Percentiles rank a stretch among this genome's conserved stretches.
phyloP scores from a whole-genome alignment of 83 land plant genomes.

The Thuja plicata region DNA sequence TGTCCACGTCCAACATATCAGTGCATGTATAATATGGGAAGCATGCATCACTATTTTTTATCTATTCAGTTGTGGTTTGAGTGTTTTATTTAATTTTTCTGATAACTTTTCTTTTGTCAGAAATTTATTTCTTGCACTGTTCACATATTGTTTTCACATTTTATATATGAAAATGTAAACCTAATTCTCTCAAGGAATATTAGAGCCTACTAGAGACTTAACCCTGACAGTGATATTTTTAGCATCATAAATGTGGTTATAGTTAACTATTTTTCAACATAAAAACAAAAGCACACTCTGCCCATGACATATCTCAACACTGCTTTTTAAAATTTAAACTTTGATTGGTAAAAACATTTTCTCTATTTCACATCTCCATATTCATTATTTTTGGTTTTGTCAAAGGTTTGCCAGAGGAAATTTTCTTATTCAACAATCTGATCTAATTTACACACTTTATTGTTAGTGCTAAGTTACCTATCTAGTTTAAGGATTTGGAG shows the following conservation, averaged over 20 bases:
- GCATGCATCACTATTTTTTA: neutral
- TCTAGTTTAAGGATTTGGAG: neutral
- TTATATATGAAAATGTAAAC: neutral
- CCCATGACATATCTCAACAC: neutral
- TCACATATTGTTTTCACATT: neutral
- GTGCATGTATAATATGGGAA: neutral
- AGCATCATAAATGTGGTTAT: neutral
- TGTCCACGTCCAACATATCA: neutral
- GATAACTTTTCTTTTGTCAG: neutral
- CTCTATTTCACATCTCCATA: neutral
- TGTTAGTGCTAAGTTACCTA: neutral
- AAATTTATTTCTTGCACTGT: neutral
- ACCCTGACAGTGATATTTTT: neutral
- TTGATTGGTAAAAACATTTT: neutral
- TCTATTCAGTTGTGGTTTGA: neutral
- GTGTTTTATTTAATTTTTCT: neutral
- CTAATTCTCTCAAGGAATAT: neutral
- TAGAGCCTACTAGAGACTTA: neutral
- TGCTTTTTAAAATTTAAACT: neutral
- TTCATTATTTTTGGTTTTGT: neutral
- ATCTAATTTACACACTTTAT: neutral
- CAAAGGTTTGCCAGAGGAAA: neutral
- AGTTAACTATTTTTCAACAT: neutral
- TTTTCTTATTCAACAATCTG: neutral
- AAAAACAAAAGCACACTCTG: neutral